phyloP scores from a whole-genome alignment of 495 filamentous ascomycete species.

The Venustampulla echinocandica region DNA sequence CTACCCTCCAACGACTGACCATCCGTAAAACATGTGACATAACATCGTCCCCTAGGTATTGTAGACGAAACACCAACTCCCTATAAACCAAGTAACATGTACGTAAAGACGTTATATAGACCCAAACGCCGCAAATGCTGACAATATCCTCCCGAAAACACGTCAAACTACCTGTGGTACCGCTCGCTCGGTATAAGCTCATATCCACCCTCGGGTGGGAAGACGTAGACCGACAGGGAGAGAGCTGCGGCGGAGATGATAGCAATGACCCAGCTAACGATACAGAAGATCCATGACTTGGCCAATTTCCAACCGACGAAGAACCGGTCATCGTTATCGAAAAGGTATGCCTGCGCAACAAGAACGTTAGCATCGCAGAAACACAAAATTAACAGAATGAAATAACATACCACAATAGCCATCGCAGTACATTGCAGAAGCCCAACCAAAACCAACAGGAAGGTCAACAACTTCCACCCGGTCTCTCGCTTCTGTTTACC shows the following conservation, averaged over 20 bases:
- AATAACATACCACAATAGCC: slow-evolving; percentile 64
- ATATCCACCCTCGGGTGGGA: slow-evolving; percentile 81
- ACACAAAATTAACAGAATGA: neutral
- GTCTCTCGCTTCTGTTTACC: slow-evolving; percentile 65
- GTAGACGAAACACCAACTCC: too few species aligned
- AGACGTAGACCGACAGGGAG: slow-evolving; percentile 49
- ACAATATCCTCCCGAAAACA: neutral
- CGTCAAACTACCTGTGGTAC: neutral
- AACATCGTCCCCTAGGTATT: too few species aligned
- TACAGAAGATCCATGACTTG: slow-evolving; percentile 68
- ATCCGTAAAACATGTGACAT: too few species aligned
- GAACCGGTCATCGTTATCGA: slow-evolving; percentile 79
- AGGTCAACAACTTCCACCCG: slow-evolving; percentile 68
- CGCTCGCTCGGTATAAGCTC: slow-evolving; percentile 42
- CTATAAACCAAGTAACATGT: neutral
- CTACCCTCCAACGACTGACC: too few species aligned
- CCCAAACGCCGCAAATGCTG: neutral
- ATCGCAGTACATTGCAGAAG: slow-evolving; percentile 58
- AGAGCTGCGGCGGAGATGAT: slow-evolving; percentile 54
- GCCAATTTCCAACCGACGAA: slow-evolving; percentile 78
- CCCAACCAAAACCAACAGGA: slow-evolving; percentile 52
- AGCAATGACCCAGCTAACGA: slow-evolving; percentile 59
- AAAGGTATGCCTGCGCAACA: slow-evolving; percentile 60
- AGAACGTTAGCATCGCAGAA: neutral
- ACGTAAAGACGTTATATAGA: neutral